Base-by-base conservation (phyloP, 805 yeast genomes). In the Monosporozyma yasuniensis region DNA sequence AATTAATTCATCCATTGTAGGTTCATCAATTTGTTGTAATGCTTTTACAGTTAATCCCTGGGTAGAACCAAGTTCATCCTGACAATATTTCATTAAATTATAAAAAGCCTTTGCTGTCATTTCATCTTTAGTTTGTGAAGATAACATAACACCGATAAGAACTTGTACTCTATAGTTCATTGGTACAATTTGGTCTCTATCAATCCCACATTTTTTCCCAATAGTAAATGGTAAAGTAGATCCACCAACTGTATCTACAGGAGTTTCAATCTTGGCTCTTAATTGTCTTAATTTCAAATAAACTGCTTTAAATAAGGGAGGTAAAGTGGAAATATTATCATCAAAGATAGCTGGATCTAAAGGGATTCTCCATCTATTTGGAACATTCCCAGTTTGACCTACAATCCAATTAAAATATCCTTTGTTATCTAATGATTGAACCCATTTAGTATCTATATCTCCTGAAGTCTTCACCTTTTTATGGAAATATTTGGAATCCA, bases 111-210 rank as follows among this genome's bases (percentile, higher is more conserved):
- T 76, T 48, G 74, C 84, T 53, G 87, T 90, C 45, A 83, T 79
- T 63, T 87, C 96, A 65, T 90, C 98, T 61, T 85, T 89, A 1
- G 98, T 90, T 57, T 90, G 97, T 0, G 96, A 78, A 9, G 96
- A 86, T 28, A 90, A 77, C 90, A 90, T 86, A 47, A 90, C 72
- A 3, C 96, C 81, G 0, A 89, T 73, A 32, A 90, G 71, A 34
- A 87, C 71, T 64, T 89, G 96, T 60, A 83, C 83, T 46, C 96
- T 72, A 59, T 70, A 73, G 16, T 70, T 69, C 49, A 61, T 60
- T 0, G 71, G 70, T 9, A 62, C 54, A 1, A 70, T 56, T 14
- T 61, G 57, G 21, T 59, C 50, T 34, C 47, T 56, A 11, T 50
- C 46, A 23, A 59, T 59, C 25, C 62, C 65, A 47, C 61, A 70